Conservation (phyloP, 139 green algal genomes). For the Spirogloea muscicola region DNA sequence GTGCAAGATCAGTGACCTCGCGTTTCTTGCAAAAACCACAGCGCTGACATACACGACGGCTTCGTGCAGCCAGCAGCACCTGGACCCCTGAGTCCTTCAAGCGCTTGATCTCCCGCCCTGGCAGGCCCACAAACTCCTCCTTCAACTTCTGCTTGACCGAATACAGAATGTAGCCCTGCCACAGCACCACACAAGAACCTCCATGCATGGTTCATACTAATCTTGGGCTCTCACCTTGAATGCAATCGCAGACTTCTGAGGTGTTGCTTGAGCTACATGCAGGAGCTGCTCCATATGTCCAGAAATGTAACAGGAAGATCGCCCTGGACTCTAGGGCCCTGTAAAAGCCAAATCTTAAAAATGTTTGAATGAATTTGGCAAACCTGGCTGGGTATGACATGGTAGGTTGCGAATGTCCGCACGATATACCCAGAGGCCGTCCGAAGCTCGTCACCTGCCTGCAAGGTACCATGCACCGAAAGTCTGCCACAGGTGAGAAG, state of each 20-base stretch:
- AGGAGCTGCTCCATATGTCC: no score
- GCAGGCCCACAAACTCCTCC: slow-evolving; percentile 55
- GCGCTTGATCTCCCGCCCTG: slow-evolving; percentile 41
- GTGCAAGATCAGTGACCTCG: no score
- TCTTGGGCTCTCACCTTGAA: neutral
- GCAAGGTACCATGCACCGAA: neutral
- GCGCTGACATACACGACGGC: no score
- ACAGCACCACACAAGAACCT: neutral
- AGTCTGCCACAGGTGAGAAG: neutral
- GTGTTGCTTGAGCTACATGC: neutral
- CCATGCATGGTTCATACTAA: neutral
- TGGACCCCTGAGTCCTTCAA: slow-evolving; percentile 37
- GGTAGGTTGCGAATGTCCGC: slow-evolving; percentile 64
- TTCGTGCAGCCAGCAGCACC: slow-evolving; percentile 6
- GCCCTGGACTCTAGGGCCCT: no score
- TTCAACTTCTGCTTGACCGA: slow-evolving; percentile 67
- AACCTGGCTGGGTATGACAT: slow-evolving; percentile 64
- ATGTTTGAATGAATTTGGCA: no score
- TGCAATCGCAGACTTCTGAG: neutral
- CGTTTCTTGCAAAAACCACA: slow-evolving; percentile 7
- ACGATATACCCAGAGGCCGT: slow-evolving; percentile 32
- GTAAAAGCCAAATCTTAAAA: no score
- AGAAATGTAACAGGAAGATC: no score
- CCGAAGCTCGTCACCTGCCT: slow-evolving; percentile 6
- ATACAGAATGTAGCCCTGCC: slow-evolving; percentile 67